Evolutionary conservation across 495 filamentous ascomycete genomes (phyloP), one percentile per base, ranked within the genome.

Genomic region (Aspergillus ostianus): DNA sequence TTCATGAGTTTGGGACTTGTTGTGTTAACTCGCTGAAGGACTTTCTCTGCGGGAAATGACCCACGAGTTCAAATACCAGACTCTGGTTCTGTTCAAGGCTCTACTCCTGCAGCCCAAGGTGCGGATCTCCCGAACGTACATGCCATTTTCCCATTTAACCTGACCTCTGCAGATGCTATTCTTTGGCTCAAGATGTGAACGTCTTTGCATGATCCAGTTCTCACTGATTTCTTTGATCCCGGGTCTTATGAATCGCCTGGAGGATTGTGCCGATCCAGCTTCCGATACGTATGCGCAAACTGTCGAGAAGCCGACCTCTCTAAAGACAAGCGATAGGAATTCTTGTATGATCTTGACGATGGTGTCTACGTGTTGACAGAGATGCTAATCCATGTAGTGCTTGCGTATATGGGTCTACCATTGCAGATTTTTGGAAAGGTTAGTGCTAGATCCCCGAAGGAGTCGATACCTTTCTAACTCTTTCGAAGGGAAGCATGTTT

Each of bases 171-270:
- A 97, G 93, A 98, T 98, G 92, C 86, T 98, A 41, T 98, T 98
- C 78, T 98, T 98, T 66, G 95, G 94, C 47, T 90, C 92, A 12
- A 85, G 93, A 57, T 98, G 94, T 70, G 94, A 98, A 70, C 83
- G 90, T 36, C 74, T 98, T 53, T 98, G 94, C 84, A 93, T 98
- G 91, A 92, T 96, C 71, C 94, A 98, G 68, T 98, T 98, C 72
- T 93, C 93, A 4, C 81, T 98, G 6, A 85, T 98, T 53, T 97
- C 94, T 32, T 77, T 98, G 62, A 93, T 98, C 71, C 94, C 94
- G 27, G 92, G 92, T 26, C 82, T 98, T 27, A 84, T 98, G 61
- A 83, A 91, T 57, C 87, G 85, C 61, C 81, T 98, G 13, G 84
- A 92, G 76, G 94, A 98, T 73, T 95, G 88, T 60, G 92, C 94